Conservation (phyloP, 495 filamentous ascomycete genomes). For the Penicillium cataractarum region DNA sequence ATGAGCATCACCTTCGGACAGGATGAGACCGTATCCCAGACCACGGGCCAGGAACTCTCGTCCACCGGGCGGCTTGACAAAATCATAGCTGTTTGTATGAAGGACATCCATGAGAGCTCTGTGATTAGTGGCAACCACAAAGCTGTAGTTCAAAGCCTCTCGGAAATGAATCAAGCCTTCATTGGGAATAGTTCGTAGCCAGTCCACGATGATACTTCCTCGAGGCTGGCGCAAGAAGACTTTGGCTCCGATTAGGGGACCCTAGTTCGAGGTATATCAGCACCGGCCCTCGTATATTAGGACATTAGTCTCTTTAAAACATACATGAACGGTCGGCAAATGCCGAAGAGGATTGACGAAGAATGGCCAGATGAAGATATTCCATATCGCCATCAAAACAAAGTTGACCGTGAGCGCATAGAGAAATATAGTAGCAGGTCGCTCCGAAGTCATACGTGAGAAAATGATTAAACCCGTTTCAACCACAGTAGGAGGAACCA, state of each 20-base stretch:
- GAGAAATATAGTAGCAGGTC: slow-evolving; percentile 21
- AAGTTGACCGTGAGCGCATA: slow-evolving; percentile 26
- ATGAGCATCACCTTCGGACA: slow-evolving; percentile 81
- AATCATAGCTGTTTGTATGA: slow-evolving; percentile 52
- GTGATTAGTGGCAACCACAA: slow-evolving; percentile 39
- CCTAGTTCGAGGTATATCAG: slow-evolving; percentile 27
- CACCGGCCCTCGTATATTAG: background rate
- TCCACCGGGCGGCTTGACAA: slow-evolving; percentile 46
- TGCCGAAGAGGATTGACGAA: slow-evolving; percentile 67
- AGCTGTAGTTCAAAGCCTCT: slow-evolving; percentile 32
- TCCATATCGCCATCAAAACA: slow-evolving; percentile 43
- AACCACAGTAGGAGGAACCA: slow-evolving; percentile 13
- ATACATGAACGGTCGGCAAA: slow-evolving; percentile 58
- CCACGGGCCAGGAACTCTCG: slow-evolving; percentile 62
- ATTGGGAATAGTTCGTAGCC: slow-evolving; percentile 73
- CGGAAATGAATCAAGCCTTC: slow-evolving; percentile 78
- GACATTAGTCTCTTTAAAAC: slow-evolving; percentile 10
- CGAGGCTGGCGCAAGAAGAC: slow-evolving; percentile 58
- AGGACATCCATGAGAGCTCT: slow-evolving; percentile 53
- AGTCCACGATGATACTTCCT: slow-evolving; percentile 62
- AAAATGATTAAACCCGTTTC: slow-evolving; percentile 13
- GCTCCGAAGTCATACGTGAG: slow-evolving; percentile 5
- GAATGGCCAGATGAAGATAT: slow-evolving; percentile 65
- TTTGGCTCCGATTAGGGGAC: slow-evolving; percentile 57
- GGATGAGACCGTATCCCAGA: slow-evolving; percentile 73